These are phyloP conservation scores for Russula dissimulans DNA, from an alignment of 768 basidiomycete species.

Conservation along the genomic window DNA sequence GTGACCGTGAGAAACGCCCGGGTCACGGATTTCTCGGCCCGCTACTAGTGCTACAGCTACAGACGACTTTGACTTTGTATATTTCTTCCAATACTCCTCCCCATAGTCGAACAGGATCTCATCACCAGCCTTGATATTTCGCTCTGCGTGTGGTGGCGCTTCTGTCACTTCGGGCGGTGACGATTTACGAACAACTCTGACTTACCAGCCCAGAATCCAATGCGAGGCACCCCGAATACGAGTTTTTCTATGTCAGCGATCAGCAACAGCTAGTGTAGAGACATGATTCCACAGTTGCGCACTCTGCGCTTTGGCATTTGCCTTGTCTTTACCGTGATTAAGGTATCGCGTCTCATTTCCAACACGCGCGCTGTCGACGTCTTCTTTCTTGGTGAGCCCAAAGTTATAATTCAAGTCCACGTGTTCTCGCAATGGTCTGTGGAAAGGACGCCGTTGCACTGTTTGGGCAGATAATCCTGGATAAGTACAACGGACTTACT, in stretches of 20 bases:
- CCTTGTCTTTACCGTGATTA: slow-evolving; percentile 39
- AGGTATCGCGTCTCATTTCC: slow-evolving; percentile 64
- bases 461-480: neutral
- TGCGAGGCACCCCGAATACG: slow-evolving; percentile 60
- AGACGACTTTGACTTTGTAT: too few relatives aligned
- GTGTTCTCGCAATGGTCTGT: slow-evolving; percentile 37
- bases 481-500: slow-evolving; percentile 30
- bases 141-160: neutral
- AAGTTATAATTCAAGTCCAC: slow-evolving; percentile 56
- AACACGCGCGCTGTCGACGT: slow-evolving; percentile 45
- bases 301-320: slow-evolving; percentile 44
- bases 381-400: slow-evolving; percentile 35
- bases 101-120: slow-evolving; percentile 15
- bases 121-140: neutral
- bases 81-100: neutral
- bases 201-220: slow-evolving; percentile 53
- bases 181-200: neutral
- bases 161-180: neutral
- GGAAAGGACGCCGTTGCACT: too few relatives aligned
- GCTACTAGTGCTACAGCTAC: neutral
- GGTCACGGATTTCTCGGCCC: neutral
- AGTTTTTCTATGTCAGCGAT: slow-evolving; percentile 33
- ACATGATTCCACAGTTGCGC: slow-evolving; percentile 10
- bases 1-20: too few relatives aligned
- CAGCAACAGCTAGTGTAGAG: neutral